Evolutionary conservation across 2,329 filamentous ascomycete genomes (phyloP), one percentile per base, ranked within the genome.

Genomic region (Moelleriella libera): DNA sequence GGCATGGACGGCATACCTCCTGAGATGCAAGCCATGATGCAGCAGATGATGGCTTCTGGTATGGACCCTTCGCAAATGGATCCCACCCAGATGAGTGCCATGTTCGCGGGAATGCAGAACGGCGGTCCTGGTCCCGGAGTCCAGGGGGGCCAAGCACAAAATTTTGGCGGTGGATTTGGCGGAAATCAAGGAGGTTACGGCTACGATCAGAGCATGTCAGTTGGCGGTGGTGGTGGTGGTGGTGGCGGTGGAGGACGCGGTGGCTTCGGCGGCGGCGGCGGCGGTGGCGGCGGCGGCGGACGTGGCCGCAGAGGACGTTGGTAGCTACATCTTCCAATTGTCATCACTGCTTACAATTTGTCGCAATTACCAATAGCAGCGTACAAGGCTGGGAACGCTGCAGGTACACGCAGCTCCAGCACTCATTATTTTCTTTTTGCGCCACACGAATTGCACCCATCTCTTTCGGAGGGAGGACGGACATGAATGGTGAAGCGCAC

Each of bases 11-110:
- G 74, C n/a, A 77, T 82, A 62, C 66, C 76, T 3, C 73, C 78
- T 0, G 79, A 82, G 58, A 82, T 83, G 75, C 78, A 82, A 59
- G 68, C 70, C 43, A 80, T 82, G 75, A 79, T 83, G 76, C 78
- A 82, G 61, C 78, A 82, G 61, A 81, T 83, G 77, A 81, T 82
- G 74, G 70, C 74, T 1, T 69, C 70, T 1, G 79, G 78, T 28
- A 78, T 82, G 67, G 79, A 83, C 52, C 77, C 78, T 41, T 78
- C 70, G 51, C 78, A 82, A 63, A 81, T 83, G 76, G 79, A 83
- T 51, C 73, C 76, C 39, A 67, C 65, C 32, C 63, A 74, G 49
- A 74, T 79, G 67, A 69, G 69, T 11, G 68, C 72, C 57, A 80
- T 82, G 75, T 81, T 79, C 55, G 67, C 70, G 0, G 70, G 71